Conservation (phyloP, 352 stramenopile genomes). For the Pythium oligandrum region DNA sequence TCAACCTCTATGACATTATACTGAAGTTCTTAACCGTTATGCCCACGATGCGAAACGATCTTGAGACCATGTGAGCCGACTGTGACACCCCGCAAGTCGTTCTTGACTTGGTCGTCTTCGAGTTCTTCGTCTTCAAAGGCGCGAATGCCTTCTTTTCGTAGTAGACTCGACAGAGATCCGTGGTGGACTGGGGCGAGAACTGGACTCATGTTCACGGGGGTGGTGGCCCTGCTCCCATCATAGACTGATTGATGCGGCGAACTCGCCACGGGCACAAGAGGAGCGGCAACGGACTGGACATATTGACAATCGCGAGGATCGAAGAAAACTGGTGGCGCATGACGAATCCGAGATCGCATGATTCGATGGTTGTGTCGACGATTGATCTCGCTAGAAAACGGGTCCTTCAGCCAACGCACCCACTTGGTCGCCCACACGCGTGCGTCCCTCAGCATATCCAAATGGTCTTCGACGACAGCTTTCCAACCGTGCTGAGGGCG, state of each 20-base stretch:
- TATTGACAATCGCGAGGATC: slow-evolving; percentile 17
- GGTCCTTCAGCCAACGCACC: slow-evolving; percentile 16
- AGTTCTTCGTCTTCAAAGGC: slow-evolving; percentile 13
- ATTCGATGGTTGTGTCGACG: slow-evolving; percentile 9
- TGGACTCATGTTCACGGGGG: background rate
- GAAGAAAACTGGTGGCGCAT: slow-evolving; percentile 17
- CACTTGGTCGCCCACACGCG: slow-evolving; percentile 8
- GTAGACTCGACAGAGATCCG: slow-evolving; percentile 16
- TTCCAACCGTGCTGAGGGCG: slow-evolving; percentile 15
- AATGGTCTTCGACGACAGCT: slow-evolving; percentile 18
- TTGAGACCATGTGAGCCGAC: slow-evolving; percentile 12
- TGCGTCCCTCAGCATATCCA: slow-evolving; percentile 8
- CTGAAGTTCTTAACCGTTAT: no score
- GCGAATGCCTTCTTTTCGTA: slow-evolving; percentile 16
- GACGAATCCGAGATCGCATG: slow-evolving; percentile 17
- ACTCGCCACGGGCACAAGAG: slow-evolving; percentile 11
- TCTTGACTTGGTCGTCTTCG: slow-evolving; percentile 11
- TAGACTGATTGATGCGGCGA: background rate
- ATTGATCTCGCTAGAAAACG: slow-evolving; percentile 4
- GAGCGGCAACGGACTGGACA: slow-evolving; percentile 8
- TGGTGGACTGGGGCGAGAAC: slow-evolving; percentile 10
- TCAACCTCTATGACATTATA: no score
- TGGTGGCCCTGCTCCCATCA: no score
- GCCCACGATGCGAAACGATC: slow-evolving; percentile 7
- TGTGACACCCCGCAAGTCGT: slow-evolving; percentile 19